A percentile compares a stretch with the other conserved stretches of the same genome.
Evolutionary conservation across 441 rosid species (phyloP).

Genomic region (Eruca vesicaria): DNA sequence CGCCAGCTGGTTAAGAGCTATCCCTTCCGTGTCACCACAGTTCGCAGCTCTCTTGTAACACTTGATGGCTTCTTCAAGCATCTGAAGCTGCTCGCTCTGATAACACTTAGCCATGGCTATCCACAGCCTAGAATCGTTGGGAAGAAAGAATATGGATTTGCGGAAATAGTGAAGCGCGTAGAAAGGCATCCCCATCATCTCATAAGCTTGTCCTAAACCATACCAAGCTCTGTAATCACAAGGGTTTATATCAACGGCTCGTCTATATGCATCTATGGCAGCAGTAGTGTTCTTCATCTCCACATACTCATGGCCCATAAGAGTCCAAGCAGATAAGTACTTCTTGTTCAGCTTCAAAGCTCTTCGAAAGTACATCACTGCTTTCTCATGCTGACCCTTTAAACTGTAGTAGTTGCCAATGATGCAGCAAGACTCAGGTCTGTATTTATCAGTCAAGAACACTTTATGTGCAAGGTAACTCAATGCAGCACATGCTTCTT

Average conservation of each 20-base stretch:
- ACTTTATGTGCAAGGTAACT: constrained; percentile 92
- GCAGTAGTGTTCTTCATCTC: constrained; percentile 97
- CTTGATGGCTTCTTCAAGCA: constrained; percentile 91
- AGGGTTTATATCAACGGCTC: constrained; percentile 88
- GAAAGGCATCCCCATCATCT: constrained; percentile 89
- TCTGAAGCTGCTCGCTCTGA: constrained; percentile 75
- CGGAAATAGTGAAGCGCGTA: constrained; percentile 88
- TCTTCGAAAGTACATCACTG: constrained; percentile 86
- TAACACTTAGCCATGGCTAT: constrained; percentile 96
- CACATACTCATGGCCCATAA: constrained; percentile 94
- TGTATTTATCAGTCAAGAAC: constrained; percentile 79
- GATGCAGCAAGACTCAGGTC: constrained; percentile 95
- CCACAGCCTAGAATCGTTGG: constrained; percentile 87
- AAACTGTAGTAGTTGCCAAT: constrained; percentile 95
- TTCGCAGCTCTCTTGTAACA: constrained; percentile 86
- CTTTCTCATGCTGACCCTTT: constrained; percentile 91
- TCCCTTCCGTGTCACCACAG: constrained; percentile 82
- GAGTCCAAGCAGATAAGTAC: constrained; percentile 92
- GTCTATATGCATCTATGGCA: constrained; percentile 89
- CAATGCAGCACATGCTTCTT: constrained; percentile 81
- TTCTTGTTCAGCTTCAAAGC: constrained; percentile 91
- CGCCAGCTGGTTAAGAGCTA: constrained; percentile 80
- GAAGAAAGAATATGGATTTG: constrained; percentile 83
- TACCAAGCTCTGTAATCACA: constrained; percentile 95
- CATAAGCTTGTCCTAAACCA: constrained; percentile 94